A percentile compares a stretch with the other conserved stretches of the same genome.
These are phyloP conservation scores for Termitomyces titanicus DNA, from an alignment of 768 basidiomycete species.

Conservation along the genomic window DNA sequence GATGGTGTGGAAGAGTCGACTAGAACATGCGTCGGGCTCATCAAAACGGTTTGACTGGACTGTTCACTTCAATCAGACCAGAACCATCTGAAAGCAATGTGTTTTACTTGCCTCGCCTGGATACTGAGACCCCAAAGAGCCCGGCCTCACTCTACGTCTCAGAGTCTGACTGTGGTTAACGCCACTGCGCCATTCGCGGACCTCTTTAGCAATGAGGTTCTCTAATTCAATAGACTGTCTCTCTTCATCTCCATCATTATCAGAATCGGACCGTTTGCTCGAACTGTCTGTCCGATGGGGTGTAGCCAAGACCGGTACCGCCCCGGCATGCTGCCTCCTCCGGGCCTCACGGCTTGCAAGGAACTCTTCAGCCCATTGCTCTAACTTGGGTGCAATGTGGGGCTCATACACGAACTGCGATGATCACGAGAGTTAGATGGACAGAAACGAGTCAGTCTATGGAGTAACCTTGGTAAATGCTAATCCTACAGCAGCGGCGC, in stretches of 20 bases:
- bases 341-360: slow-evolving; percentile 28
- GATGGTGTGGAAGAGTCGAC: slow-evolving; percentile 30
- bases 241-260: slow-evolving; percentile 16
- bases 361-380: slow-evolving; percentile 41
- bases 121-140: slow-evolving; percentile 16
- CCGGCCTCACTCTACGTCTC: slow-evolving; percentile 27
- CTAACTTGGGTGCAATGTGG: slow-evolving; percentile 59
- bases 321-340: slow-evolving; percentile 25
- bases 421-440: not conserved
- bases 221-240: slow-evolving; percentile 43
- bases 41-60: slow-evolving; percentile 28
- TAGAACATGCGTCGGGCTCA: slow-evolving; percentile 47
- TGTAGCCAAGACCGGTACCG: slow-evolving; percentile 13
- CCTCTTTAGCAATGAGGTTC: slow-evolving; percentile 45
- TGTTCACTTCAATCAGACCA: slow-evolving; percentile 2
- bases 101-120: slow-evolving; percentile 43
- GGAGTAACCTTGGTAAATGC: slow-evolving; percentile 16
- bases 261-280: slow-evolving; percentile 20
- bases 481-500: slow-evolving; percentile 13
- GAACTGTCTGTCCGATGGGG: slow-evolving; percentile 21
- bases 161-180: slow-evolving; percentile 29
- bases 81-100: not conserved
- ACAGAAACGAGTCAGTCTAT: not conserved
- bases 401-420: slow-evolving; percentile 66
- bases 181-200: slow-evolving; percentile 50